A percentile compares a stretch with the other conserved stretches of the same genome.
Conservation (phyloP, 2,329 filamentous ascomycete species). For the Aspergillus ibericus region DNA sequence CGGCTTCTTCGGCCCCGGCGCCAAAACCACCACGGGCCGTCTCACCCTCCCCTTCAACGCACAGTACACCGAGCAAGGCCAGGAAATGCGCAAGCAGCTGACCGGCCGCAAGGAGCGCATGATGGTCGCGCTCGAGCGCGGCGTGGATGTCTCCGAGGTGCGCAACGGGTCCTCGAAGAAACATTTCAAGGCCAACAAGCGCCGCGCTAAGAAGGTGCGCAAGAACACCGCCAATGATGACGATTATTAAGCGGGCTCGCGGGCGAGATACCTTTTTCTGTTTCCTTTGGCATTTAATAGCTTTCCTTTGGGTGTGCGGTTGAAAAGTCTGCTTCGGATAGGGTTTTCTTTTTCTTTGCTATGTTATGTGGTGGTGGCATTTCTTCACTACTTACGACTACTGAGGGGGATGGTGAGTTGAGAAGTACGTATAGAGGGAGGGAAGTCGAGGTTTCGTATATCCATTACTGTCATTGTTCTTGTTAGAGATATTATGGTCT, state of each 20-base stretch:
- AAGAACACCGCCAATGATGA: conserved; percentile 29
- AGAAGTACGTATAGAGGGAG: not conserved
- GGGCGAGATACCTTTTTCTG: conserved; percentile 20
- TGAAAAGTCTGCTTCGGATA: no score
- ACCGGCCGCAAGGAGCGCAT: conserved; percentile 77
- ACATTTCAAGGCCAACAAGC: conserved; percentile 58
- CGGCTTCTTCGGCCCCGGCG: conserved; percentile 76
- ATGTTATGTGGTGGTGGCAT: no score
- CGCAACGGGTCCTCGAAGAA: conserved; percentile 70
- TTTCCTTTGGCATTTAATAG: conserved; percentile 3
- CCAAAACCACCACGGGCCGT: conserved; percentile 61
- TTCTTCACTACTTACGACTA: not conserved
- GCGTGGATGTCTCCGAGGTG: conserved; percentile 78
- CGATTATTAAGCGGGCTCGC: conserved; percentile 28
- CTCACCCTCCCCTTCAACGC: conserved; percentile 81
- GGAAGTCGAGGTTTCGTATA: not conserved
- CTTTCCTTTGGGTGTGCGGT: no score
- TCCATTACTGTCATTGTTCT: not conserved
- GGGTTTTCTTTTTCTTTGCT: no score
- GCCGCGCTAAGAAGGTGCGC: conserved; percentile 34
- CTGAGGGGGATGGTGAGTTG: no score
- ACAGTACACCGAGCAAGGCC: conserved; percentile 82
- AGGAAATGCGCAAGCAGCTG: conserved; percentile 69
- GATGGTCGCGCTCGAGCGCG: conserved; percentile 79
- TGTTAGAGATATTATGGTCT: not conserved